Conservation (phyloP, 2,329 filamentous ascomycete genomes). For the Diaporthe batatas region DNA sequence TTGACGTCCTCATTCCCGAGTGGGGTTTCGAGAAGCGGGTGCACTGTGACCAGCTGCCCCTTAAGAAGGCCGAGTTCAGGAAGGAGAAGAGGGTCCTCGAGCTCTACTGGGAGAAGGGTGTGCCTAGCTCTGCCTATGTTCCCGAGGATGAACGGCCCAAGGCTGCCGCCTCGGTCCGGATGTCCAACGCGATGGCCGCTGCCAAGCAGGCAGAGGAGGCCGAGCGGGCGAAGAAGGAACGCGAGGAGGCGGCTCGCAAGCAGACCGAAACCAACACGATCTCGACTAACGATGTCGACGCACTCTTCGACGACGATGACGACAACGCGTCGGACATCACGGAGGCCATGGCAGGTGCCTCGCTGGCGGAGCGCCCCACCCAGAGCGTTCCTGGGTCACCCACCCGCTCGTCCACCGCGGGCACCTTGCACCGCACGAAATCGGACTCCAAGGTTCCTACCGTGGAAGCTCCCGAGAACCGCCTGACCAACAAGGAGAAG, state of each 20-base stretch:
- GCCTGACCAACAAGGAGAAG: constrained; percentile 94
- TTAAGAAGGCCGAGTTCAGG: constrained; percentile 99
- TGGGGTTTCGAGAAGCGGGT: constrained; percentile 99
- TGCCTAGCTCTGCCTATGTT: constrained; percentile 94
- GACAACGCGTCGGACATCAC: constrained; percentile 89
- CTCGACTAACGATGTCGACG: constrained; percentile 91
- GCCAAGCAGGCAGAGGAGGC: constrained; percentile 86
- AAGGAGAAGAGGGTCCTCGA: constrained; percentile 96
- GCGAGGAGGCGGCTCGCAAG: constrained; percentile 90
- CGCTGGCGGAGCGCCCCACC: constrained; percentile 87
- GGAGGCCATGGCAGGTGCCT: constrained; percentile 93
- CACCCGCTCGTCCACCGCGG: constrained; percentile 76
- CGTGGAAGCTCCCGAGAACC: constrained; percentile 80
- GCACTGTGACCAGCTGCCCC: constrained; percentile 95
- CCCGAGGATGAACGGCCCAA: constrained; percentile 97
- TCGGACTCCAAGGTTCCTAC: constrained; percentile 93
- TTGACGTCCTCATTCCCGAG: constrained; percentile 97
- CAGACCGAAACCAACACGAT: constrained; percentile 96
- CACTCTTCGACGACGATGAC: constrained; percentile 94
- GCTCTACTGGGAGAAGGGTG: constrained; percentile 99
- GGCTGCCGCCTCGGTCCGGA: constrained; percentile 79
- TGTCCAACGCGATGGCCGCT: constrained; percentile 80
- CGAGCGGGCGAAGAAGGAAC: constrained; percentile 84
- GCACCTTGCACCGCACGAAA: constrained; percentile 85
- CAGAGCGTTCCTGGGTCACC: constrained; percentile 97